Evolutionary conservation across 495 filamentous ascomycete genomes (phyloP).

Genomic region (Daldinia grandis): DNA sequence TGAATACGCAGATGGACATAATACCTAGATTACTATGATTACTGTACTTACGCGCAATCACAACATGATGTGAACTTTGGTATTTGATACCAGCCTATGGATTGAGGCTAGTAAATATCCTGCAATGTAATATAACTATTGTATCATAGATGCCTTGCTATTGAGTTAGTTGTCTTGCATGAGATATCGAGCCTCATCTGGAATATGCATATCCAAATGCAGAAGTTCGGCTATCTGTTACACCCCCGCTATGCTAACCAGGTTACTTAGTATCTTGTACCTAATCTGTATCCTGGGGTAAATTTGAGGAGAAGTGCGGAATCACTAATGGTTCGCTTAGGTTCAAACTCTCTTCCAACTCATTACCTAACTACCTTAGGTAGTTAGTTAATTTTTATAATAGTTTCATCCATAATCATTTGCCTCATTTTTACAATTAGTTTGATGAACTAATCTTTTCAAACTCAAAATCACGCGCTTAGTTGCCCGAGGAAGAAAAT

Average conservation of each 20-base stretch:
- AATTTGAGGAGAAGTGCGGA: background rate
- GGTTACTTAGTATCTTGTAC: background rate
- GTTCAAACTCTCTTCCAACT: background rate
- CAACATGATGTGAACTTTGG: background rate
- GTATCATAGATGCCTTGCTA: background rate
- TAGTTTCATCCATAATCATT: background rate
- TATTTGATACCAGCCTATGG: background rate
- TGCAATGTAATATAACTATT: background rate
- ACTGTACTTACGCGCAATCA: conserved; percentile 34
- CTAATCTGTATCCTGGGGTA: conserved; percentile 3
- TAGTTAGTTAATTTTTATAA: background rate
- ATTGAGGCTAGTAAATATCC: background rate
- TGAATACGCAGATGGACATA: conserved; percentile 1
- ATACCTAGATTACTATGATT: conserved; percentile 35
- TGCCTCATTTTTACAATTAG: background rate
- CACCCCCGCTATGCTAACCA: conserved; percentile 23
- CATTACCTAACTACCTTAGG: too few relatives aligned
- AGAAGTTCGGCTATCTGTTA: conserved; percentile 21
- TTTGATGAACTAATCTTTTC: background rate
- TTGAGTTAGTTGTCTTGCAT: background rate
- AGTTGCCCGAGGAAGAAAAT: background rate
- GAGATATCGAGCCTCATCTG: conserved; percentile 7
- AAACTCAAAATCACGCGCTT: too few relatives aligned
- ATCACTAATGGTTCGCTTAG: background rate
- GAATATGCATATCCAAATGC: conserved; percentile 17